These are phyloP conservation scores for Exophiala viscosa DNA, from an alignment of 2,329 filamentous ascomycete genomes.

Conservation along the genomic window DNA sequence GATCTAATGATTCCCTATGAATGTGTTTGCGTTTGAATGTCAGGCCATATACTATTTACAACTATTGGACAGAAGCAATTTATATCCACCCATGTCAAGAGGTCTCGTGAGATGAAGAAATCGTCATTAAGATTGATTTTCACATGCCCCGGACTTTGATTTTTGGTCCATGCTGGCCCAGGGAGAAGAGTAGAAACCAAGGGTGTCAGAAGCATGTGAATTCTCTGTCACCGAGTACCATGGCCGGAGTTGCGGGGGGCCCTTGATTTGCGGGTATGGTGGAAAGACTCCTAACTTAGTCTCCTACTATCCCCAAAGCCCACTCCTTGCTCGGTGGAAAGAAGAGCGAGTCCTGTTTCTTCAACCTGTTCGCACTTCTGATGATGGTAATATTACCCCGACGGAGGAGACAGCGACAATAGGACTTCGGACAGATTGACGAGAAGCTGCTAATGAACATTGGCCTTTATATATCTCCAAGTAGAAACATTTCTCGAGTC, in stretches of 20 bases:
- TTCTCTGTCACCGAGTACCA: neutral
- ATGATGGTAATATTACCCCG: neutral
- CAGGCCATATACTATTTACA: neutral
- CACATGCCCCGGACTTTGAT: constrained; percentile 4
- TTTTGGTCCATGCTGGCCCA: neutral
- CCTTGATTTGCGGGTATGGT: no score
- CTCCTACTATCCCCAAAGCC: neutral
- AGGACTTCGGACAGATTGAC: neutral
- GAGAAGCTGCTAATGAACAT: neutral
- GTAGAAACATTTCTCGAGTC: neutral
- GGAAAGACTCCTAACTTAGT: no score
- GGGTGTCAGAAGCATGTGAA: neutral
- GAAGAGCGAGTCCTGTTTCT: constrained; percentile 4
- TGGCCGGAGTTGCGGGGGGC: no score
- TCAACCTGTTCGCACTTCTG: neutral
- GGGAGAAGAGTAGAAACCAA: neutral
- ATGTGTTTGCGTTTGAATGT: neutral
- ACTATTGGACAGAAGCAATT: neutral
- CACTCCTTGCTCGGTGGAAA: neutral
- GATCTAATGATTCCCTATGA: neutral
- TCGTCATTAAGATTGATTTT: neutral
- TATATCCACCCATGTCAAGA: neutral
- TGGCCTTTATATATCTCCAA: neutral
- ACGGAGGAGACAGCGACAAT: neutral
- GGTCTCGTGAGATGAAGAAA: constrained; percentile 3